A percentile compares a stretch with the other conserved stretches of the same genome.
Conservation (phyloP, 805 yeast genomes). For the Schwanniomyces vanrijiae region DNA sequence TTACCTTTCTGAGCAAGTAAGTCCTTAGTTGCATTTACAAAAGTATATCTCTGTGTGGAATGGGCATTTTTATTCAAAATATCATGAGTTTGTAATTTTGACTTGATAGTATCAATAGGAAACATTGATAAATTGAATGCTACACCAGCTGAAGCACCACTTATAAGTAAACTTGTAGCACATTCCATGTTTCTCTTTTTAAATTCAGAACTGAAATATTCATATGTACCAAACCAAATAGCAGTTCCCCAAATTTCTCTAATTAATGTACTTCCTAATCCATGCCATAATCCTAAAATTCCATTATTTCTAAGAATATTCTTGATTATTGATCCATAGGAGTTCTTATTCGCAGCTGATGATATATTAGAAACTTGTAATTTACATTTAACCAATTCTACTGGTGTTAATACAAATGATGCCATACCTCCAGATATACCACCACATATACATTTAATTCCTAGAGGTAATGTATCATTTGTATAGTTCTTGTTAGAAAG, state of each 20-base stretch:
- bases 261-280: slow-evolving; percentile 75
- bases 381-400: slow-evolving; percentile 87
- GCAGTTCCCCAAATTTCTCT: slow-evolving; percentile 91
- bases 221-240: slow-evolving; percentile 92
- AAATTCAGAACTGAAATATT: slow-evolving; percentile 45
- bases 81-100: slow-evolving; percentile 72
- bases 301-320: slow-evolving; percentile 55
- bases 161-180: slow-evolving; percentile 47
- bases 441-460: slow-evolving; percentile 63
- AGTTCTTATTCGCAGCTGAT: slow-evolving; percentile 20
- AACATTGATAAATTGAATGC: slow-evolving; percentile 76
- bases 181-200: slow-evolving; percentile 19
- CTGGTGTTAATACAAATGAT: slow-evolving; percentile 82
- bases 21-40: slow-evolving; percentile 6
- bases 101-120: slow-evolving; percentile 90
- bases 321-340: slow-evolving; percentile 27
- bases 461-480: slow-evolving; percentile 34
- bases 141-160: slow-evolving; percentile 89
- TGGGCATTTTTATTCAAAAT: slow-evolving; percentile 13
- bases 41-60: slow-evolving; percentile 1
- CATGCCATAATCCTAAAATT: slow-evolving; percentile 77
- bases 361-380: slow-evolving; percentile 62
- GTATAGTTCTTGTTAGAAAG: slow-evolving; percentile 13
- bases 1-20: slow-evolving; percentile 51
- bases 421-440: slow-evolving; percentile 82